A percentile compares a stretch with the other conserved stretches of the same genome.
These are phyloP conservation scores for Pythium guiyangense DNA, from an alignment of 352 stramenopile species.

Conservation along the genomic window DNA sequence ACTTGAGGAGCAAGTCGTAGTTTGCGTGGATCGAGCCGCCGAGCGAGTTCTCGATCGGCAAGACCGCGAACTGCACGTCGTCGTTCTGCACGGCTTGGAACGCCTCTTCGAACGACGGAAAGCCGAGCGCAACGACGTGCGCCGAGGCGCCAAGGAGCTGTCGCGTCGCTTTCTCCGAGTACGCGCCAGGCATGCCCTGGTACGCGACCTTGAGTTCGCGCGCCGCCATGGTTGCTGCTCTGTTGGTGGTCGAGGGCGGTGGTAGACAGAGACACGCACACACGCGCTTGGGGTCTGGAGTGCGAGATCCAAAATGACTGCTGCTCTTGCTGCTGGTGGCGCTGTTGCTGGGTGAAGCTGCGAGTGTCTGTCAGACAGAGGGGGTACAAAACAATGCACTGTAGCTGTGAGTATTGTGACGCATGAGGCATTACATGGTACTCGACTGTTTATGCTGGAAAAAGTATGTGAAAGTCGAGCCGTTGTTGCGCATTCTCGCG, in stretches of 20 bases:
- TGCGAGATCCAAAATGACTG: no score
- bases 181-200: constrained; percentile 95
- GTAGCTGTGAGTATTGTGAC: no score
- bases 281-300: no score
- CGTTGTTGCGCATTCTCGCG: no score
- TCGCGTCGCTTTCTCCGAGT: constrained; percentile 95
- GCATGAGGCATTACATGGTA: no score
- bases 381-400: no score
- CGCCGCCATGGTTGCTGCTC: constrained; percentile 13
- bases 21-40: constrained; percentile 95
- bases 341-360: no score
- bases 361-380: no score
- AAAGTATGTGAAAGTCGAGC: no score
- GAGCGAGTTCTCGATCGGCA: constrained; percentile 95
- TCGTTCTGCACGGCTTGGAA: constrained; percentile 57
- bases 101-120: constrained; percentile 48
- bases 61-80: constrained; percentile 90
- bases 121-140: constrained; percentile 63
- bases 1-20: constrained; percentile 85
- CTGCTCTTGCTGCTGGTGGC: no score
- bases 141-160: constrained; percentile 81
- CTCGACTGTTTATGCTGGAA: no score
- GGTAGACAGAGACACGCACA: not conserved
- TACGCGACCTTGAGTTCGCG: constrained; percentile 89
- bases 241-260: not conserved